Base-by-base conservation (phyloP, 805 yeast genomes). In the Hanseniaspora lachancei region DNA sequence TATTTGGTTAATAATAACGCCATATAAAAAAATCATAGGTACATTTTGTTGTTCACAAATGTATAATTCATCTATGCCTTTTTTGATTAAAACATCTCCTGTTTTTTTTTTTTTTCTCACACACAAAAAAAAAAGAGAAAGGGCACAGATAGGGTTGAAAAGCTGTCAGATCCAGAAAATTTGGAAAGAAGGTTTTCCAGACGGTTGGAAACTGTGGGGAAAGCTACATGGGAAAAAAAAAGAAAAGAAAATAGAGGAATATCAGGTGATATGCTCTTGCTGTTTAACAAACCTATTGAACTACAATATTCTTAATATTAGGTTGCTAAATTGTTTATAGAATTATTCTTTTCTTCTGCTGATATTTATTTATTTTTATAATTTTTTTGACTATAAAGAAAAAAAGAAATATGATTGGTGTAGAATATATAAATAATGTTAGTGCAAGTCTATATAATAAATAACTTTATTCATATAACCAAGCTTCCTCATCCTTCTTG, bases 381-480 rank as follows among this genome's bases (percentile, higher is more conserved):
- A n/a, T n/a, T n/a, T n/a, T n/a, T n/a, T n/a, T n/a, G n/a, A n/a
- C n/a, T n/a, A n/a, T n/a, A n/a, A n/a, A n/a, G 8, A 27, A 27
- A 6, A 4, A 27, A 6, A 27, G 9, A 27, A 27, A 27, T 6
- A 27, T 27, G 29, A 27, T 27, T 27, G 29, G 29, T 27, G 5
- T 27, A 27, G 29, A 43, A 46, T 46, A 46, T 29, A 46, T 46
- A 36, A 44, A 44, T 44, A 44, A 41, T 36, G 2, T 27, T 27
- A 15, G 35, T 36, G 12, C 15, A 13, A 15, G 18, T 13, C 12
- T n/a, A 2, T 41, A 50, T 9, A 50, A 40, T 29, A 32, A 32
- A 34, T 32, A 32, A 10, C 10, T 51, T 76, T 85, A 89, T 76
- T 89, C 97, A 85, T 93, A 93, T 74, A 93, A 79, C 96, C 97